Percentiles rank a stretch among this genome's conserved stretches.
Conservation (phyloP, 768 basidiomycete species). For the Boletus edulis region DNA sequence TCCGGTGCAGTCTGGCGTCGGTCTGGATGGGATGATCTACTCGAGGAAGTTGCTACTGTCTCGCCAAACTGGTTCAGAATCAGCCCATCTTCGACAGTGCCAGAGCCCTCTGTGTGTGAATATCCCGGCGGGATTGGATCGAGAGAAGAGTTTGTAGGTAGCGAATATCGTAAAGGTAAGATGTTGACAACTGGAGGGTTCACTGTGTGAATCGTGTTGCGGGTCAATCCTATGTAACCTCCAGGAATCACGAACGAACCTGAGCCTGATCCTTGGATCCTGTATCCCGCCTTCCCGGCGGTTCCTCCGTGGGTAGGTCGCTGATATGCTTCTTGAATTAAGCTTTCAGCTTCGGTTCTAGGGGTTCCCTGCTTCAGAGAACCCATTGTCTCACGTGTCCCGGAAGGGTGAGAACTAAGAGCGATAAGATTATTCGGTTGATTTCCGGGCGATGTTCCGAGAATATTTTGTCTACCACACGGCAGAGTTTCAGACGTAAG, state of each 20-base stretch:
- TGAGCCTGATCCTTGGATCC: constrained; percentile 14
- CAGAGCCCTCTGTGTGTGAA: constrained; percentile 5
- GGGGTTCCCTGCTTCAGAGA: constrained; percentile 1
- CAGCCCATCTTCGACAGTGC: not conserved
- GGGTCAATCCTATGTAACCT: not conserved
- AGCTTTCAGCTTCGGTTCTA: not conserved
- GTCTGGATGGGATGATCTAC: not conserved
- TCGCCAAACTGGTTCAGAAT: not conserved
- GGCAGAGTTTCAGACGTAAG: constrained; percentile 2
- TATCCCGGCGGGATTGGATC: not conserved
- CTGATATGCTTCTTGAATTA: constrained; percentile 4
- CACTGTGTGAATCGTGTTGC: not conserved
- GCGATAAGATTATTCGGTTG: not conserved
- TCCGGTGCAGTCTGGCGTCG: not conserved
- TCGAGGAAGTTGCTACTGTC: not conserved
- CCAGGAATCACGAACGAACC: constrained; percentile 10
- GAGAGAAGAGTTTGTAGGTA: not conserved
- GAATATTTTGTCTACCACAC: not conserved
- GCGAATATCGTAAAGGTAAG: constrained; percentile 3
- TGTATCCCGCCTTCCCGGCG: not conserved
- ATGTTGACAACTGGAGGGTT: not conserved
- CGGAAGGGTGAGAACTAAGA: constrained; percentile 5
- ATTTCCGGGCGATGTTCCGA: not conserved
- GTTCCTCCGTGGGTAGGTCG: constrained; percentile 7
- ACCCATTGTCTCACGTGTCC: not conserved